A percentile compares a stretch with the other conserved stretches of the same genome.
Evolutionary conservation across 257 asterid species (phyloP).

Genomic region (Euphrasia confusa): DNA sequence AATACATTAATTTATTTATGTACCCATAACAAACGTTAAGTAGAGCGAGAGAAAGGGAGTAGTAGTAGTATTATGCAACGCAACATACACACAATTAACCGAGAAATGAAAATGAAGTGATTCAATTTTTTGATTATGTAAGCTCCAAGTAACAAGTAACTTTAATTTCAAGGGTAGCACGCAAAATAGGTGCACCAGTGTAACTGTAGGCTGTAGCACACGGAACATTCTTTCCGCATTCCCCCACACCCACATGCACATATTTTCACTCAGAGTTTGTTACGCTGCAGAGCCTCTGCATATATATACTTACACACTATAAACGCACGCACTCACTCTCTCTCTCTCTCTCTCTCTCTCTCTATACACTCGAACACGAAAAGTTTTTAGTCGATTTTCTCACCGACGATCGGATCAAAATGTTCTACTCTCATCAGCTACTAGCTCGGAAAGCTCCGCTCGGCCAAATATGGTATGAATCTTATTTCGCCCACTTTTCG

Average conservation of each 20-base stretch:
- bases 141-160: not conserved
- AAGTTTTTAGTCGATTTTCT: conserved; percentile 4
- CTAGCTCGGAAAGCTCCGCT: conserved; percentile 95
- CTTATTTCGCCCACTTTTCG: conserved; percentile 1
- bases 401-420: conserved; percentile 22
- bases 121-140: not conserved
- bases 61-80: too few relatives aligned
- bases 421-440: conserved; percentile 90
- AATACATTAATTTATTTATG: too few relatives aligned
- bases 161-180: conserved; percentile 6
- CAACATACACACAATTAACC: too few relatives aligned
- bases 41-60: too few relatives aligned
- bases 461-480: conserved; percentile 76
- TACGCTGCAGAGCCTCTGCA: conserved; percentile 28
- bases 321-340: conserved; percentile 13
- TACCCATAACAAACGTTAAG: too few relatives aligned
- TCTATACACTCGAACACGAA: conserved; percentile 14
- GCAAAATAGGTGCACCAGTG: conserved; percentile 15
- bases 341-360: conserved; percentile 25
- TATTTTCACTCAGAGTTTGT: conserved; percentile 30
- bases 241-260: conserved; percentile 22
- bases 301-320: conserved; percentile 4
- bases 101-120: too few relatives aligned
- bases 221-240: conserved; percentile 24
- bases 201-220: conserved; percentile 21